Evolutionary conservation across 129 eudicot genomes (phyloP).

Genomic region (Rutidosis leptorrhynchoides): DNA sequence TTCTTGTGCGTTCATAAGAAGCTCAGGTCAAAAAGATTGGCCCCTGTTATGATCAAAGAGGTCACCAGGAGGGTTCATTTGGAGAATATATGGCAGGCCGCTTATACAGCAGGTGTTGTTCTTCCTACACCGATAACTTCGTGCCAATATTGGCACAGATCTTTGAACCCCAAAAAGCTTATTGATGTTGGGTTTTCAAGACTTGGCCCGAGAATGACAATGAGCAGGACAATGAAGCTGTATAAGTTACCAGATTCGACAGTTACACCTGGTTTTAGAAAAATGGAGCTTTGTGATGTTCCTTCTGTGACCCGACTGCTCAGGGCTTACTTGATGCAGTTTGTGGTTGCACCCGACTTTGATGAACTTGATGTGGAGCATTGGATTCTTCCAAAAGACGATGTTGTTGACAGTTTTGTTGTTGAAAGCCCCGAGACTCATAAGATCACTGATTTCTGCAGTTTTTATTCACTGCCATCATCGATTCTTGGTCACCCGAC

Average conservation of each 20-base stretch:
- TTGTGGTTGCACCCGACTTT: slow-evolving; percentile 56
- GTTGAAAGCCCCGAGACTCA: slow-evolving; percentile 60
- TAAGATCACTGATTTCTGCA: slow-evolving; percentile 54
- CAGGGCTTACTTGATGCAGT: slow-evolving; percentile 46
- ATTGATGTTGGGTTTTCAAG: slow-evolving; percentile 66
- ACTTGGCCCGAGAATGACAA: slow-evolving; percentile 60
- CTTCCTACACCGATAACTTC: slow-evolving; percentile 59
- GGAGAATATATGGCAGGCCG: slow-evolving; percentile 70
- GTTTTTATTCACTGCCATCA: slow-evolving; percentile 55
- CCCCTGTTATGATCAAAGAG: slow-evolving; percentile 69
- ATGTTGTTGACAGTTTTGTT: slow-evolving; percentile 48
- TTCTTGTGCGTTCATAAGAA: slow-evolving; percentile 70
- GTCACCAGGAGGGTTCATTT: slow-evolving; percentile 64
- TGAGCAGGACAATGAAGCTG: slow-evolving; percentile 63
- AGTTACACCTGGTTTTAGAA: slow-evolving; percentile 51
- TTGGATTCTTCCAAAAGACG: slow-evolving; percentile 58
- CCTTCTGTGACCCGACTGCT: slow-evolving; percentile 56
- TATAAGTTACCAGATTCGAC: slow-evolving; percentile 46
- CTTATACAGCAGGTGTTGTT: slow-evolving; percentile 69
- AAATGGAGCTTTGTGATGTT: slow-evolving; percentile 63
- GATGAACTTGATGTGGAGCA: slow-evolving; percentile 65
- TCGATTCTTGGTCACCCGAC: slow-evolving; percentile 54
- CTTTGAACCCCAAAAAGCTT: slow-evolving; percentile 56
- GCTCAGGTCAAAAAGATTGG: slow-evolving; percentile 59
- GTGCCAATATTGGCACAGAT: slow-evolving; percentile 68